phyloP scores from a whole-genome alignment of 2,329 filamentous ascomycete genomes.

The Drechslera avenae region DNA sequence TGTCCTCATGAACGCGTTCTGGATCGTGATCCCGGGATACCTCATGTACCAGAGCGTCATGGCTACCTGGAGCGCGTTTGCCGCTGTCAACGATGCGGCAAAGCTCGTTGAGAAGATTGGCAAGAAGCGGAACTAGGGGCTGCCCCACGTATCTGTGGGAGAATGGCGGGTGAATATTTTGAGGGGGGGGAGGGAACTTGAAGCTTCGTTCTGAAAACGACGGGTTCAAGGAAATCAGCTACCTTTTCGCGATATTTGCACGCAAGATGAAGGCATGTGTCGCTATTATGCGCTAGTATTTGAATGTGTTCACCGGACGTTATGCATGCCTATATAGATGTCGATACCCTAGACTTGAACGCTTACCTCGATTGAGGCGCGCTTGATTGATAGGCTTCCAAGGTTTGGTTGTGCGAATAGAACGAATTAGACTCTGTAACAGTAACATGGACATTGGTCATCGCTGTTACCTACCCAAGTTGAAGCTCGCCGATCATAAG shows the following conservation, averaged over 20 bases:
- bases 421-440: neutral
- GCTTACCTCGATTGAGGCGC: neutral
- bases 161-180: too few species aligned
- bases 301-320: neutral
- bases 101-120: conserved; percentile 35
- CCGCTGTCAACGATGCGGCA: conserved; percentile 44
- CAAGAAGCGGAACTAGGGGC: conserved; percentile 37
- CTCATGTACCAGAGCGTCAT: conserved; percentile 44
- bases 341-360: conserved; percentile 8
- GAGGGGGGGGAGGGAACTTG: too few species aligned
- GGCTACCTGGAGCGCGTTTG: conserved; percentile 42
- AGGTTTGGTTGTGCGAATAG: conserved; percentile 8
- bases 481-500: neutral
- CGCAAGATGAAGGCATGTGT: too few species aligned
- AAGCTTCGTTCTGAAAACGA: too few species aligned
- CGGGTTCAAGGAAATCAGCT: too few species aligned
- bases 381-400: neutral
- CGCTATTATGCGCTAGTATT: too few species aligned
- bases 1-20: conserved; percentile 69
- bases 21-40: conserved; percentile 64
- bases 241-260: too few species aligned
- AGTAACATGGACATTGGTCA: neutral
- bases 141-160: neutral
- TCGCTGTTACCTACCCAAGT: neutral
- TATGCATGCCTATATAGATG: neutral